These are phyloP conservation scores for Ilyonectria sp. DNA, from an alignment of 2,329 filamentous ascomycete species.

Conservation along the genomic window DNA sequence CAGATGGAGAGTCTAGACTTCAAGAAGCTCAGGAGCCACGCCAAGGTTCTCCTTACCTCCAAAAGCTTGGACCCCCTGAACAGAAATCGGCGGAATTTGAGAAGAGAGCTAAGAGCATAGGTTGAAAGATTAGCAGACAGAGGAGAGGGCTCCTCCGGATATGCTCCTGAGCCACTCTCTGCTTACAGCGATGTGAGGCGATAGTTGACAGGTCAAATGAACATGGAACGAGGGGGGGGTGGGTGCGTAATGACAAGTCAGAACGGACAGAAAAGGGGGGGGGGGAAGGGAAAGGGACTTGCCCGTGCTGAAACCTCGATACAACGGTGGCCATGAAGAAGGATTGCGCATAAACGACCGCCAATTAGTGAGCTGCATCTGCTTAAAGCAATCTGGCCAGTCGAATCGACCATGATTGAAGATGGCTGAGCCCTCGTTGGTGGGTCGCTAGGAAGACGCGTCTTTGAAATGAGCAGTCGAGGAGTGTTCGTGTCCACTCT, in stretches of 20 bases:
- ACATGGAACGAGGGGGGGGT: not conserved
- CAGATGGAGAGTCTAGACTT: not conserved
- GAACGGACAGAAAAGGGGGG: not conserved
- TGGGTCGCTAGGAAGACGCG: not conserved
- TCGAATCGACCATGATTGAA: not conserved
- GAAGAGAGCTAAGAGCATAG: not conserved
- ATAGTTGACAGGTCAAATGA: not conserved
- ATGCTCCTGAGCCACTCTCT: not conserved
- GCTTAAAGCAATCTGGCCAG: not conserved
- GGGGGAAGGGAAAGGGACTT: no score
- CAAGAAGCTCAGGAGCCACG: not conserved
- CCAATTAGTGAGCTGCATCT: not conserved
- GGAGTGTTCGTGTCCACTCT: not conserved
- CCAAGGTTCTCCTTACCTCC: not conserved
- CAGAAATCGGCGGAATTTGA: not conserved
- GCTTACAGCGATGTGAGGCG: not conserved
- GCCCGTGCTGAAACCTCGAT: not conserved
- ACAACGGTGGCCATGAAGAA: not conserved
- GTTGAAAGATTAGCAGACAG: not conserved
- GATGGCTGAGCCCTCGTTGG: constrained; percentile 3
- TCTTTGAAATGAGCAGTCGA: not conserved
- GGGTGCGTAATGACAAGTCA: no score
- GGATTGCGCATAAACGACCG: no score
- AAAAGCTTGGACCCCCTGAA: not conserved
- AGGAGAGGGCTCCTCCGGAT: no score